Conservation (phyloP, 352 stramenopile species). For the Phytopythium vexans region DNA sequence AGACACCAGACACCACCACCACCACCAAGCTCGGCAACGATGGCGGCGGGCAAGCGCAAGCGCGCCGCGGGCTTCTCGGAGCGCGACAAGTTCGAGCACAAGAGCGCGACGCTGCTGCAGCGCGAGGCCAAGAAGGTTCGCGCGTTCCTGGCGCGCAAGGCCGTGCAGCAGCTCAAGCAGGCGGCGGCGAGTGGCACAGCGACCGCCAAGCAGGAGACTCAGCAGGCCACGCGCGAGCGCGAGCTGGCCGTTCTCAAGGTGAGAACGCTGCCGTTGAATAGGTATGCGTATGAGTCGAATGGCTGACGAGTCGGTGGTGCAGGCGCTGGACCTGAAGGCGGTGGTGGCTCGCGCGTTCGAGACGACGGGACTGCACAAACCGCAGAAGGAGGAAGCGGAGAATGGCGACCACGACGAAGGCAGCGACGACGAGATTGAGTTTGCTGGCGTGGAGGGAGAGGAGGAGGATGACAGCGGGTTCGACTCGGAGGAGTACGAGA, state of each 20-base stretch:
- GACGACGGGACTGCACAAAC: slow-evolving; percentile 36
- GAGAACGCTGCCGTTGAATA: no score
- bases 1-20: slow-evolving; percentile 6
- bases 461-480: slow-evolving; percentile 28
- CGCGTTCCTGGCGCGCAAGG: slow-evolving; percentile 60
- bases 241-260: slow-evolving; percentile 57
- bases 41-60: slow-evolving; percentile 46
- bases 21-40: not conserved
- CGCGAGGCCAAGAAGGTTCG: slow-evolving; percentile 76
- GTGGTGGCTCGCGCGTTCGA: slow-evolving; percentile 40
- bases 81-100: slow-evolving; percentile 71
- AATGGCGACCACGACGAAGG: slow-evolving; percentile 10
- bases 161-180: slow-evolving; percentile 74
- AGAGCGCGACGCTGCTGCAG: slow-evolving; percentile 64
- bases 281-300: not conserved
- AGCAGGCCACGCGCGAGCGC: slow-evolving; percentile 45
- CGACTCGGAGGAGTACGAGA: slow-evolving; percentile 38
- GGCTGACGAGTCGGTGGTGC: not conserved
- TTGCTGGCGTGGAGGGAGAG: slow-evolving; percentile 9
- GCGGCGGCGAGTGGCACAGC: no score
- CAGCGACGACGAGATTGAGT: slow-evolving; percentile 10
- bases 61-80: slow-evolving; percentile 40
- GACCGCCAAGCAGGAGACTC: slow-evolving; percentile 26
- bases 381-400: slow-evolving; percentile 18
- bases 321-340: slow-evolving; percentile 38